phyloP scores from a whole-genome alignment of 1,284 basidiomycete genomes.

The Sporisorium exsertum region DNA sequence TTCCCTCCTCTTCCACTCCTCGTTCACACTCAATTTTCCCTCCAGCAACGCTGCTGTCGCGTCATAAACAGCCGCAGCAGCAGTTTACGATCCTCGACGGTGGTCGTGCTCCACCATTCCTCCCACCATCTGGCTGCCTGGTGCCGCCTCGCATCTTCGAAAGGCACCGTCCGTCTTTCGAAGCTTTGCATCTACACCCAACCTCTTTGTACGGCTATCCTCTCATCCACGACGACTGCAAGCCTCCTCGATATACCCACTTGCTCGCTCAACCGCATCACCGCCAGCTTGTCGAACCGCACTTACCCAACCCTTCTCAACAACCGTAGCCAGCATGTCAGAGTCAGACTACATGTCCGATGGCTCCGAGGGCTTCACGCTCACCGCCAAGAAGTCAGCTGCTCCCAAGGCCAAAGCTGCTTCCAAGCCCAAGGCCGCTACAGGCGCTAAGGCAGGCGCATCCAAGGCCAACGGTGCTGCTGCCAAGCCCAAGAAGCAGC shows the following conservation, averaged over 20 bases:
- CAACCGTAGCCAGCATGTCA: constrained; percentile 32
- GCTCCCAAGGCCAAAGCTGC: constrained; percentile 67
- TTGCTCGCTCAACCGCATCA: not conserved
- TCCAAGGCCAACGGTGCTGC: constrained; percentile 62
- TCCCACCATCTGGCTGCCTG: constrained; percentile 39
- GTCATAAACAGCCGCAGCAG: constrained; percentile 17
- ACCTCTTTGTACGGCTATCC: not conserved
- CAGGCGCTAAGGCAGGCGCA: constrained; percentile 70
- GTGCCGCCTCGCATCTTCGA: constrained; percentile 35
- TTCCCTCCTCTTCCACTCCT: not conserved
- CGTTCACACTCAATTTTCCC: not conserved
- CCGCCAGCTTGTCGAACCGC: not conserved
- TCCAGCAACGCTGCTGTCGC: constrained; percentile 2
- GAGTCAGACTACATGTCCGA: constrained; percentile 43
- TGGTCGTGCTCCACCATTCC: constrained; percentile 27
- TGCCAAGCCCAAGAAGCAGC: constrained; percentile 78
- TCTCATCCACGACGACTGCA: not conserved
- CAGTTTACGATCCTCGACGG: constrained; percentile 8
- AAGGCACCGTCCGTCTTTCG: constrained; percentile 3
- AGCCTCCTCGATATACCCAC: constrained; percentile 16
- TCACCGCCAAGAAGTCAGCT: constrained; percentile 70
- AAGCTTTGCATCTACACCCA: constrained; percentile 3
- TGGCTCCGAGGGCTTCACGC: constrained; percentile 28
- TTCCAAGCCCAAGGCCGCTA: constrained; percentile 29
- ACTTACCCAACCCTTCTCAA: constrained; percentile 7